phyloP scores from a whole-genome alignment of 2,329 filamentous ascomycete genomes.

The Amesomyces nigricolor region DNA sequence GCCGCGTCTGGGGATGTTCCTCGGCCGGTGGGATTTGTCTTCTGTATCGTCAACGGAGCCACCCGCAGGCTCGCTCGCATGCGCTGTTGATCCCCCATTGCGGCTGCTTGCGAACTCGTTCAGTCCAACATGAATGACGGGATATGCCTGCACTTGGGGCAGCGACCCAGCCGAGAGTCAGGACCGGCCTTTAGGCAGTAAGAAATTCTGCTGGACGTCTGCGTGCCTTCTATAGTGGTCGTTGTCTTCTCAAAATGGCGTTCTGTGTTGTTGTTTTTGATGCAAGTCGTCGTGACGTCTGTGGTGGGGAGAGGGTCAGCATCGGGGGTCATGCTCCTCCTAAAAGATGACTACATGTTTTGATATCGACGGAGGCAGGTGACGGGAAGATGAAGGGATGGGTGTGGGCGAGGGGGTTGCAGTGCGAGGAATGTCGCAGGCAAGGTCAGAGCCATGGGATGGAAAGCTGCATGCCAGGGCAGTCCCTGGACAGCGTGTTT shows the following conservation, averaged over 20 bases:
- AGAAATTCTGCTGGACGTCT: not conserved
- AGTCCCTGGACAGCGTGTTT: slow-evolving; percentile 23
- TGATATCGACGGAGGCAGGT: slow-evolving; percentile 14
- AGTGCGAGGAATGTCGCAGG: slow-evolving; percentile 22
- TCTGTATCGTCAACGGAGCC: slow-evolving; percentile 53
- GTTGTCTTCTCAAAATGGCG: not conserved
- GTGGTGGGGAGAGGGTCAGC: slow-evolving; percentile 5
- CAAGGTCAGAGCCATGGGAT: slow-evolving; percentile 18
- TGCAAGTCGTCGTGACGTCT: not conserved
- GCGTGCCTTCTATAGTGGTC: too few relatives aligned
- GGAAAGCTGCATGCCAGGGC: slow-evolving; percentile 27
- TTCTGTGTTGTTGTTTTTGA: not conserved
- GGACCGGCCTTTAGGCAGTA: not conserved
- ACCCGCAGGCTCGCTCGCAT: slow-evolving; percentile 55
- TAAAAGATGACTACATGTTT: slow-evolving; percentile 14
- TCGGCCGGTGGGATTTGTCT: slow-evolving; percentile 32
- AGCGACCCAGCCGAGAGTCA: slow-evolving; percentile 8
- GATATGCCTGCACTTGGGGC: slow-evolving; percentile 8
- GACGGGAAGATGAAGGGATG: slow-evolving; percentile 25
- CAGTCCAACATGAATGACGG: slow-evolving; percentile 34
- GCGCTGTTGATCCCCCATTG: slow-evolving; percentile 43
- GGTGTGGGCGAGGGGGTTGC: slow-evolving; percentile 11
- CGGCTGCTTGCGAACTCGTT: slow-evolving; percentile 36
- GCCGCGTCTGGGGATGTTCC: slow-evolving; percentile 25
- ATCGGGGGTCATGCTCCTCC: not conserved